Evolutionary conservation across 2,329 filamentous ascomycete species (phyloP).

Genomic region (Fusarium brachygibbosum): DNA sequence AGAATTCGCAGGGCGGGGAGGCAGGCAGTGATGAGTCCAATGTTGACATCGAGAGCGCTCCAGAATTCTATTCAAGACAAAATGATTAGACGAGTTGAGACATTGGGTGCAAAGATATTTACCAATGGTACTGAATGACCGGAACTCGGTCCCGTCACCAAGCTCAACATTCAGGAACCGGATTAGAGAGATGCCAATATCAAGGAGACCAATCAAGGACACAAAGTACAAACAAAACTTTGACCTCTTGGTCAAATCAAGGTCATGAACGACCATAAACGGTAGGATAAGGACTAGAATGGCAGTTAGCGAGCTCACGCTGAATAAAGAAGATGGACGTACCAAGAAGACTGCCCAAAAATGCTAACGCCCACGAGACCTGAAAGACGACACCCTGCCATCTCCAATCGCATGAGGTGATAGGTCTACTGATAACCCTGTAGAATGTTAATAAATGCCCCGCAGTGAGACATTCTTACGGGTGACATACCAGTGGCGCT

Average conservation of each 20-base stretch:
- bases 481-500: constrained; percentile 29
- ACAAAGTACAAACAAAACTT: constrained; percentile 28
- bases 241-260: constrained; percentile 21
- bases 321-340: neutral
- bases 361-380: constrained; percentile 31
- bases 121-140: constrained; percentile 16
- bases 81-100: neutral
- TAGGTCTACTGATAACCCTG: constrained; percentile 25
- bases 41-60: constrained; percentile 38
- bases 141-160: constrained; percentile 20
- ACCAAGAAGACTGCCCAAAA: constrained; percentile 33
- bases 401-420: constrained; percentile 22
- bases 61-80: constrained; percentile 28
- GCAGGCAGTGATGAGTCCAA: constrained; percentile 35
- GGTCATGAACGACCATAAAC: constrained; percentile 28
- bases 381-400: constrained; percentile 36
- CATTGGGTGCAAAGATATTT: neutral
- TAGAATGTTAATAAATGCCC: neutral
- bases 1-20: constrained; percentile 31
- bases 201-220: constrained; percentile 30
- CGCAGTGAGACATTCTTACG: neutral
- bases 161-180: constrained; percentile 38
- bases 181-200: constrained; percentile 32
- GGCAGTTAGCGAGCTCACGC: neutral
- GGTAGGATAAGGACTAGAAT: constrained; percentile 24